Base-by-base conservation (phyloP, 192 early-diverging fungal species). In the Entophlyctis luteolus region DNA sequence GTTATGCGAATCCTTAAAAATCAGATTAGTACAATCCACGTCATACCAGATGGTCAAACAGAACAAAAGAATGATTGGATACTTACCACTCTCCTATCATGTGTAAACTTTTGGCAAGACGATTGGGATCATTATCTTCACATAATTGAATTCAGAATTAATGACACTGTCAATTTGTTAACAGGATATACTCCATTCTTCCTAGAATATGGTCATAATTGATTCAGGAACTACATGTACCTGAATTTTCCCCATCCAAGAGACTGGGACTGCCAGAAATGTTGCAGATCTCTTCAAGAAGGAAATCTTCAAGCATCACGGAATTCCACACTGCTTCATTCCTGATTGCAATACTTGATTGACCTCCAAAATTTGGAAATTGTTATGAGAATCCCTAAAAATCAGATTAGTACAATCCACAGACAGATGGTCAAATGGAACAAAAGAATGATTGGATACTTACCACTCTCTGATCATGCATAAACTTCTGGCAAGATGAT, bases 71-170 rank as follows among this genome's bases (percentile, higher is more conserved):
- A 70, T 42, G 66, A 63, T 23, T 58, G 38, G 22, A 36, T 81
- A 1, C 27, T 66, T 3, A 18, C 14, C 14, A 4, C 48, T 31
- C 75, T n/a, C n/a, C n/a, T n/a, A 0, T n/a, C 49, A 3, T 79
- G 52, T n/a, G 55, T 70, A 3, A 59, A 72, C 39, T 65, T 71
- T 18, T 42, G 65, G 1, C 76, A 81, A 46, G 18, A 22, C 6
- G 48, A 85, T 65, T 85, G 85, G 83, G 25, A 29, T 2, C 28
- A 31, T 0, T 52, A 78, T 20, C 55, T 87, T 3, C 73, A 73
- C 0, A 8, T 70, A 0, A 77, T 71, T 2, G 81, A 84, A 32
- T 82, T 83, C 29, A 62, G 73, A 0, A 85, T 83, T 65, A 88
- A 86, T 48, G 76, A 84, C 57, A n/a, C n/a, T n/a, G n/a, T 45